Evolutionary conservation across 768 basidiomycete genomes (phyloP).

Genomic region (Lactifluus hygrophoroides): DNA sequence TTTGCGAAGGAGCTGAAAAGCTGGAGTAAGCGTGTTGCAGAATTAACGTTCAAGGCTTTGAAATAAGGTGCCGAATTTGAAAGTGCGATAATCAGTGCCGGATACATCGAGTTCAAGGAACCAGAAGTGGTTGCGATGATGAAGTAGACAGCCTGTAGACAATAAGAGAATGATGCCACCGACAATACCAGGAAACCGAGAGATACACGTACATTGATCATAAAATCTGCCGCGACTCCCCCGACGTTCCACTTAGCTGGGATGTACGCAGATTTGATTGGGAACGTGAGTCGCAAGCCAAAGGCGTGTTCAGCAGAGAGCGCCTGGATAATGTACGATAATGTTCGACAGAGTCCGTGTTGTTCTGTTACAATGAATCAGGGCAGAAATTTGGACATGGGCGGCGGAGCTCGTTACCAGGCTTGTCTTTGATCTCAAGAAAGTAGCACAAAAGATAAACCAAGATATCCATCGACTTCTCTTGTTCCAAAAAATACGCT

Average conservation of each 20-base stretch:
- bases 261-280: constrained; percentile 48
- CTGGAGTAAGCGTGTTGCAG: constrained; percentile 78
- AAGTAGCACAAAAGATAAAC: constrained; percentile 74
- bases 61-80: constrained; percentile 86
- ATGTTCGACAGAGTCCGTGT: constrained; percentile 80
- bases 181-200: background rate
- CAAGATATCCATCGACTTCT: constrained; percentile 67
- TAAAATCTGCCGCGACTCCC: constrained; percentile 76
- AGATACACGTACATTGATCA: constrained; percentile 62
- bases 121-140: constrained; percentile 87
- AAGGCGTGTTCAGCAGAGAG: constrained; percentile 81
- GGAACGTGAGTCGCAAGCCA: constrained; percentile 55
- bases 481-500: constrained; percentile 69
- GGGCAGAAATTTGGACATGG: constrained; percentile 2
- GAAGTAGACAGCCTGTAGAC: constrained; percentile 70
- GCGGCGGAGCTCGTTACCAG: constrained; percentile 44
- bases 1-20: constrained; percentile 88
- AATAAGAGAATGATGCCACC: constrained; percentile 11
- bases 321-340: constrained; percentile 89
- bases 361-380: constrained; percentile 47
- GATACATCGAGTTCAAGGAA: constrained; percentile 73
- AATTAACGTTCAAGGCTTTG: constrained; percentile 68
- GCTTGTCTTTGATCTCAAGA: constrained; percentile 89
- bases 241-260: constrained; percentile 69
- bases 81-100: constrained; percentile 83